Evolutionary conservation across 805 yeast genomes (phyloP), one percentile per base, ranked within the genome.

Genomic region (Candida adriatica): DNA sequence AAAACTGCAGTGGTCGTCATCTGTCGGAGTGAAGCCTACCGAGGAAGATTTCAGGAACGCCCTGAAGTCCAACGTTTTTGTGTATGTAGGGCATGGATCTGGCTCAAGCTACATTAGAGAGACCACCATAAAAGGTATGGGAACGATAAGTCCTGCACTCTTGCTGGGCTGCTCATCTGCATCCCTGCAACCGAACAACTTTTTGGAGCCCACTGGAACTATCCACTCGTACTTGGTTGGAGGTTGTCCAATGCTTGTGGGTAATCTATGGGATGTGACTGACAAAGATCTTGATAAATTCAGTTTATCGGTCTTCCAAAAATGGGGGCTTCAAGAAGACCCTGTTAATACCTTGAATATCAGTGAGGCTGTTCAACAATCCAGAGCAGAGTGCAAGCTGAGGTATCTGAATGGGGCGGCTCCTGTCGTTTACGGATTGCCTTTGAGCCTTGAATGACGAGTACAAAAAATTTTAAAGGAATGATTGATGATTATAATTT

Each of bases 1-100:
- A 1, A 35, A 39, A 1, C 42, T 54, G 3, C 41, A 62, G 3
- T 81, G 90, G 73, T 37, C 46, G 0, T 80, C 94, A 0, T 26
- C 70, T 0, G 51, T 66, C 7, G 81, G 84, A 1, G 37, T 41
- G 5, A 61, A 59, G 27, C 95, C 96, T 0, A 42, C 60, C 0
- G 92, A 82, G 34, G 57, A 54, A 0, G 64, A 69, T 13, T 61
- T 87, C 21, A 39, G 66, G 1, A 31, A 55, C 0, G 63, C 65
- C 13, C 49, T 88, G 7, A 29, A 48, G 2, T 56, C 69, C 2
- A 64, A 71, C 23, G 42, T 83, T 7, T 81, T 80, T 43, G 61
- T 90, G 1, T 92, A 84, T 52, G 65, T 88, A 34, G 99, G 99
- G 0, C 99, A 92, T 57, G 96, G 97, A 0, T 92, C 96, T 5